A percentile compares a stretch with the other conserved stretches of the same genome.
phyloP scores from a whole-genome alignment of 1,284 basidiomycete genomes.

The Cutaneotrichosporon cutaneum region DNA sequence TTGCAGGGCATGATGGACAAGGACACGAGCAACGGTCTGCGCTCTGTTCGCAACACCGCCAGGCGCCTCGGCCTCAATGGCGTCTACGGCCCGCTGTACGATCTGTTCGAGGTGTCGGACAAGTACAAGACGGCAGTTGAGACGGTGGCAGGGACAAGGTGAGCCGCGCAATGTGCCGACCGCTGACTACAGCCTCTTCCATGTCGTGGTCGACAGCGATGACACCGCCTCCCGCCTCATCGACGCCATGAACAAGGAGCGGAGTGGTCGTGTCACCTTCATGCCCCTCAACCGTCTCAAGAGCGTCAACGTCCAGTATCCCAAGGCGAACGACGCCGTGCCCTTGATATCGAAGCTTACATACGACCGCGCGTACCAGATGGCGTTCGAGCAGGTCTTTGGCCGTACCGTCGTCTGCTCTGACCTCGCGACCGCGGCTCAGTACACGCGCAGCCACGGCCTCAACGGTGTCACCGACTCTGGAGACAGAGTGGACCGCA shows the following conservation, averaged over 20 bases:
- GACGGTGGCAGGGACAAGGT: conserved; percentile 70
- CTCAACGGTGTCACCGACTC: conserved; percentile 97
- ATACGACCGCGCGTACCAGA: conserved; percentile 69
- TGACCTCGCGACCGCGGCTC: conserved; percentile 85
- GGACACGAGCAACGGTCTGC: conserved; percentile 85
- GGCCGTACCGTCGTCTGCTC: conserved; percentile 94
- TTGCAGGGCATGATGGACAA: conserved; percentile 94
- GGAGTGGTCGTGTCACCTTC: conserved; percentile 91
- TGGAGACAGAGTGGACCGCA: conserved; percentile 95
- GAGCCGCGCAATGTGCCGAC: conserved; percentile 52
- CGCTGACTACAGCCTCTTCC: conserved; percentile 70
- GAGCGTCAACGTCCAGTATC: conserved; percentile 64
- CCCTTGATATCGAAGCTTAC: conserved; percentile 80
- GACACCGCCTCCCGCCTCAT: conserved; percentile 84
- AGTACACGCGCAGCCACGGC: conserved; percentile 89
- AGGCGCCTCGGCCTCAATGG: conserved; percentile 67
- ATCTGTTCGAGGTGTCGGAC: conserved; percentile 87
- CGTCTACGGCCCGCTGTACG: conserved; percentile 91
- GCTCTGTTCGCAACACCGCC: conserved; percentile 78
- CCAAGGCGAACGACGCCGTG: conserved; percentile 82
- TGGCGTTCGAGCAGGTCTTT: conserved; percentile 91
- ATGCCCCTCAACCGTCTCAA: conserved; percentile 98
- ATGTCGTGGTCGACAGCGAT: conserved; percentile 95
- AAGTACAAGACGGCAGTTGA: conserved; percentile 93
- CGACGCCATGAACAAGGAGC: conserved; percentile 87